A percentile compares a stretch with the other conserved stretches of the same genome.
Conservation (phyloP, 306 rosid species). For the Coriaria nepalensis region DNA sequence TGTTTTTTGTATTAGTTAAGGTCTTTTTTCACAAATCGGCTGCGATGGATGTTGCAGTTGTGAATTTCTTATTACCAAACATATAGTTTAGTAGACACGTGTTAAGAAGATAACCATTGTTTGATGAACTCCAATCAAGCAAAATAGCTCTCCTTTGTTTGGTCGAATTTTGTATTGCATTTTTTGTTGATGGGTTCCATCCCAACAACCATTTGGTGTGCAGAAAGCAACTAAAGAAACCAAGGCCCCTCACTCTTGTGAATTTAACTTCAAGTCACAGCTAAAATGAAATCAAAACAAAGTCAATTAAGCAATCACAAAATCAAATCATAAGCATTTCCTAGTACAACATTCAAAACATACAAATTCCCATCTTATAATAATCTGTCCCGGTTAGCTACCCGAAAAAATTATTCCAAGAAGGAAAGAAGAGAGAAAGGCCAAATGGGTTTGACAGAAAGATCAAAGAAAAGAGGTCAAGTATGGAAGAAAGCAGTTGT, state of each 20-base stretch:
- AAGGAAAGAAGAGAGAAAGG: too few species aligned
- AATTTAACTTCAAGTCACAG: conserved; percentile 69
- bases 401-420: too few species aligned
- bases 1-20: too few species aligned
- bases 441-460: conserved; percentile 56
- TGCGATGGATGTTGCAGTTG: too few species aligned
- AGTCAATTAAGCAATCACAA: conserved; percentile 20
- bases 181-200: conserved; percentile 44
- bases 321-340: conserved; percentile 11
- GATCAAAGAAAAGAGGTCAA: conserved; percentile 66
- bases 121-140: too few species aligned
- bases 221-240: conserved; percentile 8
- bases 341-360: too few species aligned
- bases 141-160: neutral
- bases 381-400: neutral
- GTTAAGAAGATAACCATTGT: too few species aligned
- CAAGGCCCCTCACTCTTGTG: conserved; percentile 25
- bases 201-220: conserved; percentile 69
- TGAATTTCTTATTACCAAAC: too few species aligned
- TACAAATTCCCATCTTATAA: neutral
- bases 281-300: conserved; percentile 10
- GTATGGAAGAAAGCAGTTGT: conserved; percentile 76
- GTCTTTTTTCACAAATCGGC: too few species aligned
- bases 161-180: conserved; percentile 9
- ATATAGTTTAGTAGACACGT: too few species aligned